Base-by-base conservation (phyloP, 75 land plant species). In the Pinus tabuliformis region DNA sequence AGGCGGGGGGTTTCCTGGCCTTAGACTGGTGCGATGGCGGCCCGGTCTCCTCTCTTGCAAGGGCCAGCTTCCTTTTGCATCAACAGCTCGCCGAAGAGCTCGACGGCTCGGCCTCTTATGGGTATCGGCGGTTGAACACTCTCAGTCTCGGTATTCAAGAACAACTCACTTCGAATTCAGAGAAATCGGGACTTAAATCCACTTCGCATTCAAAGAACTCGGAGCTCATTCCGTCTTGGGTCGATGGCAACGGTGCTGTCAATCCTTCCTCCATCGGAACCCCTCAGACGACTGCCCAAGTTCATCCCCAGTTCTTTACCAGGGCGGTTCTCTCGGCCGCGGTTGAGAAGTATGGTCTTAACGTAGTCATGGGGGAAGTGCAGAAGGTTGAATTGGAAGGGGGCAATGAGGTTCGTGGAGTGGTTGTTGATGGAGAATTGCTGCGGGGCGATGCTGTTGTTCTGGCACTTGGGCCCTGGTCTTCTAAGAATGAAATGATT, bases 1-100 rank as follows among this genome's bases (percentile, higher is more conserved):
- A 94, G 73, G 95, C 97, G 75, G 97, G 97, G 68, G 97, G 97
- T 11, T 94, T 94, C 72, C 89, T 94, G 61, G 97, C 97, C 49
- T 82, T 88, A 24, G 97, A 94, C 77, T 94, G 97, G 97, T 94
- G 97, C 81, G 95, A 93, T 61, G 92, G 83, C 42, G 81, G 88
- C 3, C 83, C 93, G 33, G 36, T 93, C 83, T 62, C 76, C 15
- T 8, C 65, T 30, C 90, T 92, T 59, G 92, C 95, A 14, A 83
- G 87, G 37, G 89, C 91, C 57, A 90, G 93, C 85, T 94, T 94
- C 75, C 65, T 65, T 36, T 86, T 94, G 79, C 97, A 94, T 81
- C 86, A 83, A 26, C 78, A 86, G 24, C 83, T 94, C 39, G 83
- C 98, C 37, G 72, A 73, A 11, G 88, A 85, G 37, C 91, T 95